phyloP scores from a whole-genome alignment of 2,329 filamentous ascomycete species.

The Claviceps sp. region DNA sequence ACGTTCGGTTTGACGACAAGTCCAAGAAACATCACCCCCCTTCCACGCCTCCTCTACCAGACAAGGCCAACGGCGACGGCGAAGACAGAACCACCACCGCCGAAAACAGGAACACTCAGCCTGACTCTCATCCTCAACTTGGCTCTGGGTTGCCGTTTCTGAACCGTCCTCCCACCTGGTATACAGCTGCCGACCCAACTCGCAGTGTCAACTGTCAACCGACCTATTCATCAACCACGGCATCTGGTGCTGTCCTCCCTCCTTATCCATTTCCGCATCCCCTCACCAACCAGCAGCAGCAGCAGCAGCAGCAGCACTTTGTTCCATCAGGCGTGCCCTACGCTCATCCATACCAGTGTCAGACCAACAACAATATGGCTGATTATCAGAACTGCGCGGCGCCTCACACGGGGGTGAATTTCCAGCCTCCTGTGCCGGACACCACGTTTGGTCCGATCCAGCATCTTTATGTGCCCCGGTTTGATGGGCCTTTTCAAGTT shows the following conservation, averaged over 20 bases:
- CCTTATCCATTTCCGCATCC: conserved; percentile 2
- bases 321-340: not conserved
- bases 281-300: conserved; percentile 6
- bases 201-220: conserved; percentile 14
- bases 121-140: conserved; percentile 8
- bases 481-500: conserved; percentile 27
- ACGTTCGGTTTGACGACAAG: conserved; percentile 18
- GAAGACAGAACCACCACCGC: not conserved
- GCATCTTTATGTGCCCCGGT: conserved; percentile 43
- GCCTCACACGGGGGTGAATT: conserved; percentile 32
- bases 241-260: not conserved
- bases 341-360: conserved; percentile 1
- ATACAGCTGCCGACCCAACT: conserved; percentile 21
- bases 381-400: conserved; percentile 31
- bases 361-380: conserved; percentile 18
- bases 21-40: not conserved
- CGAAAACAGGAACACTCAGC: conserved; percentile 6
- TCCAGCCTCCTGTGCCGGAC: conserved; percentile 45
- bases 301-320: conserved; percentile 5
- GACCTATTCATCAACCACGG: not conserved
- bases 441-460: conserved; percentile 41
- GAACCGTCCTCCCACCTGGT: conserved; percentile 15
- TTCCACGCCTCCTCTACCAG: not conserved
- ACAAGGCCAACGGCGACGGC: not conserved
- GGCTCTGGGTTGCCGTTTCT: conserved; percentile 10